These are phyloP conservation scores for Tirmania nivea DNA, from an alignment of 495 filamentous ascomycete genomes.

Conservation along the genomic window DNA sequence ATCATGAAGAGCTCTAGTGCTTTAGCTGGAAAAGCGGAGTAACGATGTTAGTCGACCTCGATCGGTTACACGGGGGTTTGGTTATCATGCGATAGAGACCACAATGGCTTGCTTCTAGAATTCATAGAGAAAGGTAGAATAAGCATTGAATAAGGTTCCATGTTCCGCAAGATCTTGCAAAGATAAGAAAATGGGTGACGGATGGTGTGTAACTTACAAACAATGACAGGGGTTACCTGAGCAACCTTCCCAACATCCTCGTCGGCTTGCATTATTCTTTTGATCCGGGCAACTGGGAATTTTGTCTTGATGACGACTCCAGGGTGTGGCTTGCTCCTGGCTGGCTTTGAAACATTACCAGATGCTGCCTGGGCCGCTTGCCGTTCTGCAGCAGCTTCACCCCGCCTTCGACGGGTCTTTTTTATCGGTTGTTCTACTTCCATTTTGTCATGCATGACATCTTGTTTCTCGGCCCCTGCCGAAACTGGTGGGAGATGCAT, in stretches of 20 bases:
- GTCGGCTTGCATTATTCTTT: conserved; percentile 98
- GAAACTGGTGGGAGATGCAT: too few species aligned
- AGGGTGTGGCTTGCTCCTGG: background rate
- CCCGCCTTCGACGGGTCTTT: background rate
- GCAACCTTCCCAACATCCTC: conserved; percentile 98
- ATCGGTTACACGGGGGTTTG: background rate
- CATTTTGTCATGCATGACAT: too few species aligned
- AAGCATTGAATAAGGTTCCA: background rate
- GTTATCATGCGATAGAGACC: conserved; percentile 1
- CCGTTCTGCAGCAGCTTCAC: background rate
- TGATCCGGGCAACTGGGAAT: conserved; percentile 93
- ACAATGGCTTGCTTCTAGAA: background rate
- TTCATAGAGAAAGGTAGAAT: background rate
- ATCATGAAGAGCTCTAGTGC: conserved; percentile 97
- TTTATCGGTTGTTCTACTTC: background rate
- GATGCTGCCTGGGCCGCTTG: too few species aligned
- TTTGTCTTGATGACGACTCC: conserved; percentile 53
- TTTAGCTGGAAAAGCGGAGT: conserved; percentile 30
- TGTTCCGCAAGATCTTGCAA: background rate
- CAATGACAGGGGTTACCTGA: conserved; percentile 84
- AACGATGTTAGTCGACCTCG: conserved; percentile 3
- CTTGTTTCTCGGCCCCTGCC: too few species aligned
- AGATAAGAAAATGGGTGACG: background rate
- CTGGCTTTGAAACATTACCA: background rate
- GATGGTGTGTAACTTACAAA: conserved; percentile 36